Evolutionary conservation across 2,329 filamentous ascomycete genomes (phyloP).

Genomic region (Fusarium sp.): DNA sequence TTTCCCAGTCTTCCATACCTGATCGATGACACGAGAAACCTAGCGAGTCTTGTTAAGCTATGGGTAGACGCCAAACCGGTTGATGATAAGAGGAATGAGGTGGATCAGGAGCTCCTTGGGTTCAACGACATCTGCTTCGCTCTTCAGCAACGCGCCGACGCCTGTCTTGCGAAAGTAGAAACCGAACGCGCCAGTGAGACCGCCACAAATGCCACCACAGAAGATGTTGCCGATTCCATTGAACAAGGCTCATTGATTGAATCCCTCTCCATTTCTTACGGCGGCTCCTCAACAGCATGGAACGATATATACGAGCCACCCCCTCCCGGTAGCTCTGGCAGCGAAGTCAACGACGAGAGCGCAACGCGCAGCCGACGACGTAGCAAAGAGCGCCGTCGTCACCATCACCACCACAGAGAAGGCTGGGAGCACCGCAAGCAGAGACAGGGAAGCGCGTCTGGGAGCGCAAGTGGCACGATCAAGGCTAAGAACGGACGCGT

Average conservation of each 20-base stretch:
- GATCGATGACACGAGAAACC: conserved; percentile 88
- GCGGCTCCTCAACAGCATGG: conserved; percentile 46
- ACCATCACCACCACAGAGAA: conserved; percentile 40
- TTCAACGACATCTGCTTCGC: conserved; percentile 66
- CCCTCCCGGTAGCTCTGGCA: conserved; percentile 65
- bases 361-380: conserved; percentile 42
- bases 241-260: conserved; percentile 60
- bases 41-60: conserved; percentile 84
- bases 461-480: conserved; percentile 49
- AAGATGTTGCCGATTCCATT: conserved; percentile 62
- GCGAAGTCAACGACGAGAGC: conserved; percentile 55
- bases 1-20: conserved; percentile 94
- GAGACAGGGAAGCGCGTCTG: conserved; percentile 50
- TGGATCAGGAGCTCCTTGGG: conserved; percentile 65
- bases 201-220: conserved; percentile 48
- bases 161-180: conserved; percentile 65
- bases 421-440: conserved; percentile 31
- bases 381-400: conserved; percentile 53
- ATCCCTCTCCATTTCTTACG: conserved; percentile 51
- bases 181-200: conserved; percentile 57
- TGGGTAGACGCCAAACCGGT: conserved; percentile 73
- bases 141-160: conserved; percentile 65
- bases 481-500: conserved; percentile 57
- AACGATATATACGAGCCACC: conserved; percentile 50
- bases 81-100: conserved; percentile 52